Base-by-base conservation (phyloP, 2,329 filamentous ascomycete genomes). In the Hypoxylon sp. region DNA sequence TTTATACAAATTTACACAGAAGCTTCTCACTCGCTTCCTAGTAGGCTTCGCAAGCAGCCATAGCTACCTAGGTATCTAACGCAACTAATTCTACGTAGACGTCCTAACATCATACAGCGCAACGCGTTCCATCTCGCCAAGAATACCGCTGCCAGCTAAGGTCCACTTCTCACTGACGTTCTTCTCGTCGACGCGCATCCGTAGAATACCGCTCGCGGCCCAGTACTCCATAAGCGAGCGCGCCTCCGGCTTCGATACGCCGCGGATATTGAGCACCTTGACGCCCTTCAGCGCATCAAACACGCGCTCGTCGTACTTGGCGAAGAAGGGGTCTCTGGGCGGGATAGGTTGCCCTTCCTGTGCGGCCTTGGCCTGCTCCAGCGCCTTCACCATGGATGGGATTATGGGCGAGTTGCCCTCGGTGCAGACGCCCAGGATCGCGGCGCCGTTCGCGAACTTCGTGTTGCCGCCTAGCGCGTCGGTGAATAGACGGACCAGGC, bases 221-320 rank as follows among this genome's bases (percentile, higher is more conserved):
- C 95, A 98, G 81, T 97, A 98, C 82, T 97, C 94, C 88, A 98
- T 90, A 72, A 97, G 83, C 0, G 88, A 85, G 64, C 90, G 87
- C 9, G 92, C 89, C 80, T 98, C 95, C 1, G 85, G 80, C 79
- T 90, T 92, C 73, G 83, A 90, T 70, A 97, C 74, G 7, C 92
- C 91, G 43, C 86, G 84, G 19, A 97, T 76, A 19, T 86, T 84
- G 56, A 89, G 69, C 1, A 88, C 80, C 63, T 81, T 77, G 41
- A 85, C 81, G 46, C 82, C 81, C 67, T 82, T 78, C 55, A 90
- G 79, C 1, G 80, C 80, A 21, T 83, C 82, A 69, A 87, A 85
- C 45, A 86, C 83, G 41, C 87, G 83, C 56, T 82, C 77, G 72
- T 90, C 88, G 77, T 88, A 90, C 67, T 78, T 81, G 72, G 80